phyloP scores from a whole-genome alignment of 164 flowering plant species.

The Chimonanthus praecox region DNA sequence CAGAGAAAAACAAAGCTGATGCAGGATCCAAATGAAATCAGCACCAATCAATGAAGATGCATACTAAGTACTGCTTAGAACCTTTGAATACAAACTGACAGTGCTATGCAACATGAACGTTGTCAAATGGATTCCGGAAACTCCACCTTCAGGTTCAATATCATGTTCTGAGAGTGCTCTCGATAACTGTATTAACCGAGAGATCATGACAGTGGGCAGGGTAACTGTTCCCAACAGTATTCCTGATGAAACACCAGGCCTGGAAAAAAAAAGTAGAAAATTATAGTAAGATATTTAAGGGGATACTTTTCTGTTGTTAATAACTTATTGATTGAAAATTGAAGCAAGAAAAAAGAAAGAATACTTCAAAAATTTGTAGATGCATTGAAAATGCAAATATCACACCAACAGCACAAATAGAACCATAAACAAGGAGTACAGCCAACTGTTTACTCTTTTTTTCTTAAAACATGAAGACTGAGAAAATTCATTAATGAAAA shows the following conservation, averaged over 20 bases:
- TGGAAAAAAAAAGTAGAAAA: constrained; percentile 14
- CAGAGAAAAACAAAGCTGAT: not conserved
- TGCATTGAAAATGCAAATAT: not conserved
- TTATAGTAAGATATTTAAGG: not conserved
- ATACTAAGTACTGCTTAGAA: not conserved
- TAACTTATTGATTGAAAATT: too few relatives aligned
- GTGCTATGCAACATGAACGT: not conserved
- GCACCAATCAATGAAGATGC: not conserved
- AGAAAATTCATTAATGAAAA: too few relatives aligned
- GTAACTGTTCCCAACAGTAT: constrained; percentile 86
- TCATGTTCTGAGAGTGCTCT: constrained; percentile 41
- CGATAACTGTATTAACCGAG: constrained; percentile 64
- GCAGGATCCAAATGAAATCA: too few relatives aligned
- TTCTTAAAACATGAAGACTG: too few relatives aligned
- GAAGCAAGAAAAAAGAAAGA: not conserved
- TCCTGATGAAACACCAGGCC: constrained; percentile 89
- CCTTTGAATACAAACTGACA: not conserved
- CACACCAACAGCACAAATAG: not conserved
- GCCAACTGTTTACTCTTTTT: not conserved
- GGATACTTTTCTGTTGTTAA: not conserved
- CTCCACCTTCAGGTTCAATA: constrained; percentile 48
- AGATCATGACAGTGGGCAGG: constrained; percentile 61
- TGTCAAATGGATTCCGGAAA: not conserved
- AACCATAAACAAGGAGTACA: not conserved
- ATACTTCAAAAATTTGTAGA: not conserved